These are phyloP conservation scores for Cystobasidium pallidum DNA, from an alignment of 1,284 basidiomycete genomes.

Conservation along the genomic window DNA sequence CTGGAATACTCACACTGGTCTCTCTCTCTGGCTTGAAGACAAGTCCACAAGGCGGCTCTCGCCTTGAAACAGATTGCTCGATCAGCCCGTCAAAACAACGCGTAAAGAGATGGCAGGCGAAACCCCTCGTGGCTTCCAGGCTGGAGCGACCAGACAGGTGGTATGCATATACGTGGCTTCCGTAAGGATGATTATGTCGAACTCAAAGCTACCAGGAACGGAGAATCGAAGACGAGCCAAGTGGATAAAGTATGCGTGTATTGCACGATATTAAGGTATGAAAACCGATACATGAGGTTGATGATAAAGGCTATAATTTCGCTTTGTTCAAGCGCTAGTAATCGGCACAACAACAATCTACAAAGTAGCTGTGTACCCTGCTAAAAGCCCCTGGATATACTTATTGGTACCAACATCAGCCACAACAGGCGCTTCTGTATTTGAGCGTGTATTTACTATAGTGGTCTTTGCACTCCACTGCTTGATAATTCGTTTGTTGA, in stretches of 20 bases:
- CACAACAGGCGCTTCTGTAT: too few relatives aligned
- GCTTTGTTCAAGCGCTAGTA: neutral
- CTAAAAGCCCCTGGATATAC: neutral
- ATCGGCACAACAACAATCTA: constrained; percentile 6
- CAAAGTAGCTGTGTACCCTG: neutral
- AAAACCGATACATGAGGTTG: constrained; percentile 4
- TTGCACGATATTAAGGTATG: neutral
- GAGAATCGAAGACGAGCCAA: neutral
- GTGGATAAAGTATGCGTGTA: neutral
- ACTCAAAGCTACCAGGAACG: neutral
- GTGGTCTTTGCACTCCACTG: too few relatives aligned
- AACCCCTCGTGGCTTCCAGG: neutral
- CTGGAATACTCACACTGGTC: neutral
- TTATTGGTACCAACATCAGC: neutral
- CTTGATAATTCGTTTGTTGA: neutral
- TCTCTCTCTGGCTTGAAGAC: neutral
- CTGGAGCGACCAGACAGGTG: neutral
- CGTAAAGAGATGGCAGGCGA: constrained; percentile 17
- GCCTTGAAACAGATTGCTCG: constrained; percentile 6
- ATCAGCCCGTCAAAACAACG: constrained; percentile 19
- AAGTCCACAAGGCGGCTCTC: neutral
- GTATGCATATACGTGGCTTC: too few relatives aligned
- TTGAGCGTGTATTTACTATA: too few relatives aligned
- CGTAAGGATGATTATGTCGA: too few relatives aligned
- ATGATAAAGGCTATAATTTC: neutral